Evolutionary conservation across 768 basidiomycete species (phyloP), one percentile per base, ranked within the genome.

Genomic region (Ephemerocybe angulata): DNA sequence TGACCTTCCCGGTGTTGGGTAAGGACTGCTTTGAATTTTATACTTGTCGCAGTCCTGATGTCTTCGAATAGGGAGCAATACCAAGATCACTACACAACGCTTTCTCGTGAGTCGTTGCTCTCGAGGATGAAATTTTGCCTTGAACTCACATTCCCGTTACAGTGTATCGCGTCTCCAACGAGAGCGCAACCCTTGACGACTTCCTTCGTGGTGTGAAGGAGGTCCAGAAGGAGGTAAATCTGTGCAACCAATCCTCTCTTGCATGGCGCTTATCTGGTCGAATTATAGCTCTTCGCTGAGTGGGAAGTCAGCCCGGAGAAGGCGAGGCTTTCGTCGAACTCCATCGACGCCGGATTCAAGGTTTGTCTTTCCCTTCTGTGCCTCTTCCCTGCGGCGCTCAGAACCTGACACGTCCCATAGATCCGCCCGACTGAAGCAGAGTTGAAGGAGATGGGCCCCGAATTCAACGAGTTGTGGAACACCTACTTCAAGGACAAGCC

Each of bases 401-500:
- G 28, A 33, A 41, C 13, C 11, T 40, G 54, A 31, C 11, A 15
- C 48, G 38, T 25, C n/a, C 12, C 17, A 11, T 56, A 85, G 84
- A 86, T 87, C 60, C 85, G 86, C 29, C 86, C 85, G 1, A 83
- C 83, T 1, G 81, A 81, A 64, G 81, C 76, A 60, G 86, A 88
- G 64, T 71, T 87, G 56, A 87, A 86, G 65, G 84, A 86, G 67
- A 86, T 87, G 85, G 86, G 86, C n/a, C 85, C 84, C 15, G 86
- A 87, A 62, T 87, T 87, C 71, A 84, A 85, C 61, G 72, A 75
- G 58, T 78, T 87, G 46, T 87, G 81, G 82, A 69, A 88, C 64
- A 76, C 35, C 27, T 87, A 88, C 72, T 87, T 88, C 80, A 86
- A 84, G 75, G 83, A 88, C 73, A 87, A 86, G 74, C 86, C 85